Percentiles rank a stretch among this genome's conserved stretches.
These are phyloP conservation scores for Prunus padus DNA, from an alignment of 306 rosid species.

Conservation along the genomic window DNA sequence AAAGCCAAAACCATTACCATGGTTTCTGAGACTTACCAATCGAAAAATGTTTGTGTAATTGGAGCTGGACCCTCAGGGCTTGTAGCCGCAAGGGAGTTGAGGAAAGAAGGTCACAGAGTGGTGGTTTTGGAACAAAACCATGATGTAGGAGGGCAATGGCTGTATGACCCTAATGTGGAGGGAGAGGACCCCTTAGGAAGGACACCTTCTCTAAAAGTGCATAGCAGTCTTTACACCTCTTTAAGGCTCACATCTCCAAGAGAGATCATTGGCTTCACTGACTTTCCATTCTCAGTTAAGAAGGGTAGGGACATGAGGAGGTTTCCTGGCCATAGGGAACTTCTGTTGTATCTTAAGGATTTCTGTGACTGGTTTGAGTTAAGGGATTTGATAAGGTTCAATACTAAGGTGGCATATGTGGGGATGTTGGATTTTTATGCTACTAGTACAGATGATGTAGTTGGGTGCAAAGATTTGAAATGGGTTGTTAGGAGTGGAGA, in stretches of 20 bases:
- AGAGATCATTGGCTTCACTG: constrained; percentile 86
- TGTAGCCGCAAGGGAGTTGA: constrained; percentile 80
- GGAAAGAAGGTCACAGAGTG: constrained; percentile 73
- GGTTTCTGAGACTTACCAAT: constrained; percentile 53
- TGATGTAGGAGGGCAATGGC: constrained; percentile 96
- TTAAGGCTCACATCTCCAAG: constrained; percentile 71
- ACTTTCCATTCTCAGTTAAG: constrained; percentile 69
- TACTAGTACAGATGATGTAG: constrained; percentile 8
- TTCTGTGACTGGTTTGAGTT: constrained; percentile 70
- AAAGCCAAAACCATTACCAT: constrained; percentile 20
- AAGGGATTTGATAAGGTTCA: constrained; percentile 71
- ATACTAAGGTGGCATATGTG: constrained; percentile 71
- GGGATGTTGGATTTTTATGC: constrained; percentile 52
- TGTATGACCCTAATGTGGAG: constrained; percentile 64
- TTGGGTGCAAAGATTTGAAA: constrained; percentile 47
- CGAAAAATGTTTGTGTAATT: constrained; percentile 72
- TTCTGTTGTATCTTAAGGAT: constrained; percentile 62
- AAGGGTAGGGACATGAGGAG: constrained; percentile 85
- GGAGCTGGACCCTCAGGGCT: constrained; percentile 93
- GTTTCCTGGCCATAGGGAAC: constrained; percentile 78
- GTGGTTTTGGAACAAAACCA: constrained; percentile 73
- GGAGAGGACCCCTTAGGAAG: constrained; percentile 69
- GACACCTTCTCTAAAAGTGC: constrained; percentile 40
- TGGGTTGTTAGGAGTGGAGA: constrained; percentile 72
- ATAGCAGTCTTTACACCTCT: constrained; percentile 71